Conservation (phyloP, 257 asterid species). For the Ballota nigra region DNA sequence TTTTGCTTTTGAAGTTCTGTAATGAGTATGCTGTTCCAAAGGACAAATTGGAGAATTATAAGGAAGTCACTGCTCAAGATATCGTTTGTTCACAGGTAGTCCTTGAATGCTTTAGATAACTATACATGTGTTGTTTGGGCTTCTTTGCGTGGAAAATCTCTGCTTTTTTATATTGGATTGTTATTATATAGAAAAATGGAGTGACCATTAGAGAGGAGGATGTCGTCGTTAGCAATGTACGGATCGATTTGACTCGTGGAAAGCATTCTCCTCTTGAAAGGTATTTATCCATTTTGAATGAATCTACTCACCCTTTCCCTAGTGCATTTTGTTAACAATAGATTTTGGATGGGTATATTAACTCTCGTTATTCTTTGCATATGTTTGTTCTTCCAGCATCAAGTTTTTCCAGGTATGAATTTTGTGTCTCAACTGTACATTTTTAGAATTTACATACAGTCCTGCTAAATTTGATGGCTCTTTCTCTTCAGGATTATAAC, state of each 20-base stretch:
- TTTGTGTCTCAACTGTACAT: background rate
- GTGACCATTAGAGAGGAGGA: slow-evolving; percentile 67
- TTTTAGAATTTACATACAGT: background rate
- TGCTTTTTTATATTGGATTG: background rate
- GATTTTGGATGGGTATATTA: slow-evolving; percentile 5
- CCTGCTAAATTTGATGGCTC: slow-evolving; percentile 10
- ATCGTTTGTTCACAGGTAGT: slow-evolving; percentile 87
- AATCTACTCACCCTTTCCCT: background rate
- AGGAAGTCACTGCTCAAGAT: slow-evolving; percentile 82
- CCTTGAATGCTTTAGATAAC: slow-evolving; percentile 6
- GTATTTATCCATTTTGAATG: slow-evolving; percentile 36
- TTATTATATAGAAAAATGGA: slow-evolving; percentile 51
- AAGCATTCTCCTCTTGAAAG: slow-evolving; percentile 83
- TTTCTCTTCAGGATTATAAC: slow-evolving; percentile 59
- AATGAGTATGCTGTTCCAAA: slow-evolving; percentile 92
- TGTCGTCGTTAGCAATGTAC: slow-evolving; percentile 76
- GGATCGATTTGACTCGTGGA: slow-evolving; percentile 86
- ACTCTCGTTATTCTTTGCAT: slow-evolving; percentile 28
- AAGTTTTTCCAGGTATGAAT: slow-evolving; percentile 79
- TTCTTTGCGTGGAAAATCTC: slow-evolving; percentile 10
- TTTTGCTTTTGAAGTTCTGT: slow-evolving; percentile 60
- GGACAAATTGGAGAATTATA: slow-evolving; percentile 69
- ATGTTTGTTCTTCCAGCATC: slow-evolving; percentile 57
- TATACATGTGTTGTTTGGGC: background rate
- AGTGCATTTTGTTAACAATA: background rate